phyloP scores from a whole-genome alignment of 768 basidiomycete genomes.

The Nidularia sp. region DNA sequence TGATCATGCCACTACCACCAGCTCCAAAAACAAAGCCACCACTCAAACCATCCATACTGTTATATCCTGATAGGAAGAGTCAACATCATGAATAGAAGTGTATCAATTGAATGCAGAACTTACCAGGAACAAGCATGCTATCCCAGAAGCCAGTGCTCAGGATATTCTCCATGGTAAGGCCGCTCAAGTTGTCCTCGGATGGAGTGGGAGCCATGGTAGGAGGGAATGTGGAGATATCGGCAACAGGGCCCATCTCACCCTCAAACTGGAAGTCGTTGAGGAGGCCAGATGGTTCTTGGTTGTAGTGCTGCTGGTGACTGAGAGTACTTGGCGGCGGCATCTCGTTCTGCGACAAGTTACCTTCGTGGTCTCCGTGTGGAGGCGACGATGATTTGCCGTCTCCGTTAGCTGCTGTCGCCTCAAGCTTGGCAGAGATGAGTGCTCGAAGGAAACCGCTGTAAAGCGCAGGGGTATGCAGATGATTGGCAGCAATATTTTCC shows the following conservation, averaged over 20 bases:
- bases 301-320: conserved; percentile 8
- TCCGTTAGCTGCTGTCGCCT: conserved; percentile 9
- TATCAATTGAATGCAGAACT: conserved; percentile 17
- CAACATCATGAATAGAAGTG: not conserved
- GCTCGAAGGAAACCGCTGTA: conserved; percentile 83
- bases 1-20: conserved; percentile 80
- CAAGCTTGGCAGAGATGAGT: conserved; percentile 56
- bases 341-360: conserved; percentile 15
- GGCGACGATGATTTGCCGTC: conserved; percentile 14
- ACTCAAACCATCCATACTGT: conserved; percentile 76
- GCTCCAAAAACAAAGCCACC: conserved; percentile 86
- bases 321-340: conserved; percentile 11
- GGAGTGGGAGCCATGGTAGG: conserved; percentile 74
- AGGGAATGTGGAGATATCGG: conserved; percentile 80
- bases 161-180: conserved; percentile 79
- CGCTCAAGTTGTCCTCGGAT: conserved; percentile 32
- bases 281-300: conserved; percentile 18
- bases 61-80: conserved; percentile 52
- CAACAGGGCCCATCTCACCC: conserved; percentile 82
- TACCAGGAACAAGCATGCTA: conserved; percentile 81
- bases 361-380: not conserved
- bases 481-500: conserved; percentile 71
- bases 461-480: conserved; percentile 84
- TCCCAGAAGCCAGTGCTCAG: conserved; percentile 84
- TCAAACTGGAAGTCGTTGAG: conserved; percentile 67